phyloP scores from a whole-genome alignment of 805 yeast genomes.

The Kodamaea jinghongensis region DNA sequence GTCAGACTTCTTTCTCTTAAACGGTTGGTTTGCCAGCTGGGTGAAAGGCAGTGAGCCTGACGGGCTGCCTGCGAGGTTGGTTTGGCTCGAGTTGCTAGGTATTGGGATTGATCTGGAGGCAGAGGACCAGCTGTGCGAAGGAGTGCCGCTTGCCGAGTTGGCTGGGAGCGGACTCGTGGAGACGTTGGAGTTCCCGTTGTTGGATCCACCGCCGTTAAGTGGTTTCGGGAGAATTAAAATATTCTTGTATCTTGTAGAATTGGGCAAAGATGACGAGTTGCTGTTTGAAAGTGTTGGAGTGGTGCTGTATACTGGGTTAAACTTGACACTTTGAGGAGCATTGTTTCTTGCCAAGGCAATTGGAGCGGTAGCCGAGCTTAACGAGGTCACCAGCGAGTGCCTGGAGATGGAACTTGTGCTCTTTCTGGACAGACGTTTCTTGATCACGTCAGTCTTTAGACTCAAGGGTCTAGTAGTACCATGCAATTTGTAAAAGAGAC shows the following conservation, averaged over 20 bases:
- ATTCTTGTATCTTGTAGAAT: constrained; percentile 28
- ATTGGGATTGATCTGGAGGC: constrained; percentile 30
- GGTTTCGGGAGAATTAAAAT: constrained; percentile 43
- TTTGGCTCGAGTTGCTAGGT: constrained; percentile 16
- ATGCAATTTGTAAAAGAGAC: constrained; percentile 56
- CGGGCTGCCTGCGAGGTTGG: constrained; percentile 6
- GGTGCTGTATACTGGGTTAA: constrained; percentile 1
- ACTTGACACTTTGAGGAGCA: constrained; percentile 7
- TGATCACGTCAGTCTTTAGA: constrained; percentile 55
- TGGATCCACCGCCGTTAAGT: no score
- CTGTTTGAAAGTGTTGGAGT: neutral
- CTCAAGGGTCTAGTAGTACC: constrained; percentile 62
- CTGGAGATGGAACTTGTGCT: constrained; percentile 9
- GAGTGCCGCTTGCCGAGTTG: constrained; percentile 15
- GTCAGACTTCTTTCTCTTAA: constrained; percentile 43
- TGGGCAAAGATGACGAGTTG: constrained; percentile 4
- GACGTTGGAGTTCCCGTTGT: constrained; percentile 6
- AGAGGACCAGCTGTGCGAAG: constrained; percentile 6
- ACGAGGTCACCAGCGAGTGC: constrained; percentile 6
- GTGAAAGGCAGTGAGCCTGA: constrained; percentile 11
- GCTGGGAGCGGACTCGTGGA: constrained; percentile 12
- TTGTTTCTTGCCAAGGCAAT: constrained; percentile 6
- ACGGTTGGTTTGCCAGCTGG: constrained; percentile 25
- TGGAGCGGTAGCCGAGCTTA: neutral
- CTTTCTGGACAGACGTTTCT: constrained; percentile 51